Evolutionary conservation across 352 stramenopile genomes (phyloP), one percentile per base, ranked within the genome.

Genomic region (Achlya hypogyna): DNA sequence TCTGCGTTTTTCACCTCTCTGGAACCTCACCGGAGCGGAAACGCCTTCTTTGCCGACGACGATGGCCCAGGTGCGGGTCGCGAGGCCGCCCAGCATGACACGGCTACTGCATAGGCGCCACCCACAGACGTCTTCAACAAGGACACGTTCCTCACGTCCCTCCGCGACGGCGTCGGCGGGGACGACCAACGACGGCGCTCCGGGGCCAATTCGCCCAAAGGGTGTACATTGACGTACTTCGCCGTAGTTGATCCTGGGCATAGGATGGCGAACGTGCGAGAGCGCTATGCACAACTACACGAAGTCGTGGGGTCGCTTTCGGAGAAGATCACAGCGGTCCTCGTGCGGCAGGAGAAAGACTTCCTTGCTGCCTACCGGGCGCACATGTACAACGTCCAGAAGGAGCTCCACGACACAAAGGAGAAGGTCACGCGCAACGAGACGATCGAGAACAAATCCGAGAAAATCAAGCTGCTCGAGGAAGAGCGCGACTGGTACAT

Each of bases 381-480:
- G 10, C 91, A 98, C 71, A 98, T 98, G 91, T 98, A 97, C 76
- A 97, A 89, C 35, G 91, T 98, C 9, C 91, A 98, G 71, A 96
- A 96, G 70, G 91, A 98, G 69, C 79, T 98, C 10, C 87, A 97
- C 32, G 88, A 96, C 40, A 88, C 95, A 68, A 86, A 92, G 27
- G 86, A 96, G 59, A 89, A 88, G 68, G 81, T 96, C 60, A 80
- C 93, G 65, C 81, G 88, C 51, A 96, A 97, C 59, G 91, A 96
- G 66, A 90, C 82, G 1, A 71, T 86, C 1, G 82, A 90, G 64
- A 93, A 91, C 78, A 93, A 93, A 69, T 88, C 75, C 0, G 84
- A 93, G 69, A 96, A 97, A 63, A 93, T 97, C 65, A 91, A 97
- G 70, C 89, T 93, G 65, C 87, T 97, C 47, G 88, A 96, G 59